phyloP scores from a whole-genome alignment of 2,329 filamentous ascomycete genomes.

The Fusarium newnesense region DNA sequence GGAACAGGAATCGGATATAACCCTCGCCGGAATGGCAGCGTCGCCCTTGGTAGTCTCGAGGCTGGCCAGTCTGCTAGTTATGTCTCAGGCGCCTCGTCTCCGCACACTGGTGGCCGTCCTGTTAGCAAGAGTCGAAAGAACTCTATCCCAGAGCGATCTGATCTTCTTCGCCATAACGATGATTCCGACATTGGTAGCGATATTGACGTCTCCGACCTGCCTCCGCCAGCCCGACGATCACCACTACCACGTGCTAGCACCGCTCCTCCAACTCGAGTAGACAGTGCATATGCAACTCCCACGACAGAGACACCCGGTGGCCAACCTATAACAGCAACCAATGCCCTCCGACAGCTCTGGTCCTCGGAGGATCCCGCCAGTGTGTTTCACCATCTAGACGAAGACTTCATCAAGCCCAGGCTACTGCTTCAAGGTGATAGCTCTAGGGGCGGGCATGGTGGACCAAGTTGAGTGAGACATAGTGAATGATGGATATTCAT shows the following conservation, averaged over 20 bases:
- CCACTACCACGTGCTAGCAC: slow-evolving; percentile 48
- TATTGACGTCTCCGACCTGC: slow-evolving; percentile 73
- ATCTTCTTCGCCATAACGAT: slow-evolving; percentile 62
- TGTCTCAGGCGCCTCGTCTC: slow-evolving; percentile 64
- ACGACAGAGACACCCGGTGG: slow-evolving; percentile 43
- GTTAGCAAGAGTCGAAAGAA: slow-evolving; percentile 64
- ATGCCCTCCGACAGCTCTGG: slow-evolving; percentile 82
- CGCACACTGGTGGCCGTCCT: slow-evolving; percentile 55
- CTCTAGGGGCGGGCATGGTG: slow-evolving; percentile 43
- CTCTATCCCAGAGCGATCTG: slow-evolving; percentile 63
- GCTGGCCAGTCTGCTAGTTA: slow-evolving; percentile 56
- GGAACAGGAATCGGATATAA: slow-evolving; percentile 81
- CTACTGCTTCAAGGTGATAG: slow-evolving; percentile 79
- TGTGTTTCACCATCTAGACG: slow-evolving; percentile 91
- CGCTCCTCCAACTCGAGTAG: slow-evolving; percentile 38
- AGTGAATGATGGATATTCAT: slow-evolving; percentile 9
- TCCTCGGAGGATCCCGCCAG: slow-evolving; percentile 88
- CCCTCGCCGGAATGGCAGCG: slow-evolving; percentile 72
- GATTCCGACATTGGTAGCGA: slow-evolving; percentile 72
- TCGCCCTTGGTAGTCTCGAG: slow-evolving; percentile 65
- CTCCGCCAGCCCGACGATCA: slow-evolving; percentile 65
- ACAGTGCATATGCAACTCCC: slow-evolving; percentile 47
- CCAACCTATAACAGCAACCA: slow-evolving; percentile 73
- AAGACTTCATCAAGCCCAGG: slow-evolving; percentile 95
- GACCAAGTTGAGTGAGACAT: slow-evolving; percentile 32